These are phyloP conservation scores for Yamadazyma friedrichii DNA, from an alignment of 1,139 yeast species.

Conservation along the genomic window DNA sequence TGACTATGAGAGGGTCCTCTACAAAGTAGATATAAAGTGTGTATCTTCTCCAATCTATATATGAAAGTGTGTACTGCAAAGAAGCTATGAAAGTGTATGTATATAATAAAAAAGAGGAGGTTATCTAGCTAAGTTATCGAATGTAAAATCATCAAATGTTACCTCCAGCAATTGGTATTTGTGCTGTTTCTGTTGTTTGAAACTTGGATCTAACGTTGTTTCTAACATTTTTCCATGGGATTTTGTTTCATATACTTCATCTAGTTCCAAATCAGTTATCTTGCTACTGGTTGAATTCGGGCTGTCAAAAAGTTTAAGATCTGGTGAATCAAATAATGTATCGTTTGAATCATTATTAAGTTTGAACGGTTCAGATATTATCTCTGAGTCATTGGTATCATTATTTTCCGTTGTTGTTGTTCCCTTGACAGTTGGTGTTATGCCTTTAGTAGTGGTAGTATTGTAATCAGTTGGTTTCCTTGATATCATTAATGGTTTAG, in stretches of 20 bases:
- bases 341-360: slow-evolving; percentile 15
- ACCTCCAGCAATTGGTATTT: slow-evolving; percentile 8
- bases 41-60: too few relatives aligned
- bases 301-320: slow-evolving; percentile 7
- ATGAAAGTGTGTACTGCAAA: too few relatives aligned
- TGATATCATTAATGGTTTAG: slow-evolving; percentile 27
- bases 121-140: neutral
- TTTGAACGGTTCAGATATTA: too few relatives aligned
- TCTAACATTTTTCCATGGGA: too few relatives aligned
- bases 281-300: slow-evolving; percentile 3
- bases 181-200: neutral
- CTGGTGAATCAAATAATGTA: slow-evolving; percentile 17
- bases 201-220: slow-evolving; percentile 3
- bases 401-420: slow-evolving; percentile 7
- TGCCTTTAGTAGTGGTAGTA: neutral
- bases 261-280: neutral
- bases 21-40: too few relatives aligned
- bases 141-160: slow-evolving; percentile 7
- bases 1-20: too few relatives aligned
- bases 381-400: too few relatives aligned
- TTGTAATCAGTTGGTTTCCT: slow-evolving; percentile 1
- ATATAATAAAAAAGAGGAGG: too few relatives aligned
- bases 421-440: neutral
- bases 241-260: too few relatives aligned
- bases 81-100: too few relatives aligned